A percentile compares a stretch with the other conserved stretches of the same genome.
These are phyloP conservation scores for Penicillium decumbens DNA, from an alignment of 2,329 filamentous ascomycete genomes.

Conservation along the genomic window DNA sequence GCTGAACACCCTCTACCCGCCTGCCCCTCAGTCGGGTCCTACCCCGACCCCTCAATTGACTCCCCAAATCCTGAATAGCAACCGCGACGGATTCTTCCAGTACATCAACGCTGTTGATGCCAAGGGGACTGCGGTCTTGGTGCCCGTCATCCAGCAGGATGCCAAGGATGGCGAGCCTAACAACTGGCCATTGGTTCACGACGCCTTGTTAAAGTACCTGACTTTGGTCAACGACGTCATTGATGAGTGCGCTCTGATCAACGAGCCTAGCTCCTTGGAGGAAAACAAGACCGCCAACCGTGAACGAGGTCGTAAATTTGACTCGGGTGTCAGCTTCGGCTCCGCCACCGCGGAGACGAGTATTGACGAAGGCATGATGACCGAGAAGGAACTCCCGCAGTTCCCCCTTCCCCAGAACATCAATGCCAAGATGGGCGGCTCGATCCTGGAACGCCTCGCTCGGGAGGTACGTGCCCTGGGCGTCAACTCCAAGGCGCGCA, in stretches of 20 bases:
- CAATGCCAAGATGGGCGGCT: conserved; percentile 36
- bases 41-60: conserved; percentile 53
- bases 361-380: conserved; percentile 23
- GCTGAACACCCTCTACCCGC: conserved; percentile 64
- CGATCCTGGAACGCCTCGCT: conserved; percentile 57
- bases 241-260: conserved; percentile 54
- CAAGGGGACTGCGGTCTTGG: conserved; percentile 51
- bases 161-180: conserved; percentile 50
- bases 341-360: conserved; percentile 33
- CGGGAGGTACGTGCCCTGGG: conserved; percentile 52
- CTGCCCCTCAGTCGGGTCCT: conserved; percentile 43
- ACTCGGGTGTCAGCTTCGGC: conserved; percentile 60
- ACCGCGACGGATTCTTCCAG: conserved; percentile 60
- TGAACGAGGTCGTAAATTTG: conserved; percentile 53
- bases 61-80: conserved; percentile 48
- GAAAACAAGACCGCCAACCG: conserved; percentile 27
- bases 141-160: conserved; percentile 52
- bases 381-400: conserved; percentile 43
- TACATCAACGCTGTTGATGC: conserved; percentile 58
- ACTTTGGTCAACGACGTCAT: conserved; percentile 57
- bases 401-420: conserved; percentile 26
- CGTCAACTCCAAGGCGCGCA: conserved; percentile 22
- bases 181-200: conserved; percentile 51
- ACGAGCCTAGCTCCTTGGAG: conserved; percentile 37
- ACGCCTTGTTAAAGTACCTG: conserved; percentile 56